Base-by-base conservation (phyloP, 768 basidiomycete genomes). In the Amanita fuliginea region DNA sequence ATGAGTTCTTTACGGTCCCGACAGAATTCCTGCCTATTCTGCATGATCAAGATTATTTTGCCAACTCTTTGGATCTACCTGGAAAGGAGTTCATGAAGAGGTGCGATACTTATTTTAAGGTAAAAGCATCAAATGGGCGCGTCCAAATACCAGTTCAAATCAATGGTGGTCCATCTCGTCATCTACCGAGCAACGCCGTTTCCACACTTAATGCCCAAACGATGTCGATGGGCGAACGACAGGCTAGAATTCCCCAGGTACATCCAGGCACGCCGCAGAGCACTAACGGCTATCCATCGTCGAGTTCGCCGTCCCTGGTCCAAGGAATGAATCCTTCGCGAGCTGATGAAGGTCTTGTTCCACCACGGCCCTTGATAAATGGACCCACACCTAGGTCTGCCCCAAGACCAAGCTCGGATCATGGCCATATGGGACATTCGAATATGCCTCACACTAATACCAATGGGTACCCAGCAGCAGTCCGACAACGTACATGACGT, bases 61-160 rank as follows among this genome's bases (percentile, higher is more conserved):
- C 78, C 42, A 91, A 81, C 63, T 83, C 80, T 45, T 66, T 93
- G 66, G 95, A 98, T 35, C 74, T 97, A 22, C 91, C 93, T 1
- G 81, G 84, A 56, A 95, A 95, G 64, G 95, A 99, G 40, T 92
- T 98, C 62, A 68, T 97, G 70, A 96, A 90, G 76, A 94, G 89
- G 67, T 90, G 87, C 54, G 90, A 93, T 53, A 83, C 82, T n/a
- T 95, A 91, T 64, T 79, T 91, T 76, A 79, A 78, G 51, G 56
- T 85, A 26, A 86, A 80, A 64, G 70, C 76, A 3, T 67, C 63
- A 35, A 82, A 79, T 53, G 81, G 44, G 64, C 72, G 24, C 67
- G 70, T 14, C 57, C 69, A 30, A 56, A 62, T 66, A 65, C 60
- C 60, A 68, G 55, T 64, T 57, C 47, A 67, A 59, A 55, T 65